These are phyloP conservation scores for Fusarium irregulare DNA, from an alignment of 2,329 filamentous ascomycete genomes.

Conservation along the genomic window DNA sequence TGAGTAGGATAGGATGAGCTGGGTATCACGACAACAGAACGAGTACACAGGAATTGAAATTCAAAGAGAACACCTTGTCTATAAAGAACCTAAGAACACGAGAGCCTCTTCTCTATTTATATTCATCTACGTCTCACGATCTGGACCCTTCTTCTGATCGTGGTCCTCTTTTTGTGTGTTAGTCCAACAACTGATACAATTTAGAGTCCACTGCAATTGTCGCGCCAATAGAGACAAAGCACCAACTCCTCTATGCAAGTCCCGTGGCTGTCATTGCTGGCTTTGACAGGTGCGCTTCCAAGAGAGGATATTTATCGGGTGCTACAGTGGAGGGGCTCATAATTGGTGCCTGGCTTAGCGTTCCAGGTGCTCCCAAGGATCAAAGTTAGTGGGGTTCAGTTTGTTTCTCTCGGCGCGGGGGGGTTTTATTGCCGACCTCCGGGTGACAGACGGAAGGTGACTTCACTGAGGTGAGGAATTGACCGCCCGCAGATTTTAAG, in stretches of 20 bases:
- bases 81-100: neutral
- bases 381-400: conserved; percentile 7
- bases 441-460: neutral
- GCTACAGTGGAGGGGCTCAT: conserved; percentile 20
- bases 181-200: conserved; percentile 8
- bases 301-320: conserved; percentile 26
- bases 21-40: conserved; percentile 13
- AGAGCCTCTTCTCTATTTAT: conserved; percentile 16
- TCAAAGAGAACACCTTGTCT: neutral
- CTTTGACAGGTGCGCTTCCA: conserved; percentile 45
- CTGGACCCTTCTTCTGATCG: conserved; percentile 1
- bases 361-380: conserved; percentile 7
- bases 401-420: conserved; percentile 14
- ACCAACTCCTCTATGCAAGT: conserved; percentile 12
- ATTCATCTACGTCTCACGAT: neutral
- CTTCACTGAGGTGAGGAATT: neutral
- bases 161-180: conserved; percentile 16
- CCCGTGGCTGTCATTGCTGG: conserved; percentile 33
- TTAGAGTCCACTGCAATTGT: conserved; percentile 26
- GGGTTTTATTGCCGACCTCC: conserved; percentile 21
- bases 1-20: neutral
- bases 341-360: conserved; percentile 24
- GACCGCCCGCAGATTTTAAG: conserved; percentile 22
- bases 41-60: neutral
- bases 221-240: conserved; percentile 40